A percentile compares a stretch with the other conserved stretches of the same genome.
Conservation (phyloP, 768 basidiomycete genomes). For the Amanita fuliginea region DNA sequence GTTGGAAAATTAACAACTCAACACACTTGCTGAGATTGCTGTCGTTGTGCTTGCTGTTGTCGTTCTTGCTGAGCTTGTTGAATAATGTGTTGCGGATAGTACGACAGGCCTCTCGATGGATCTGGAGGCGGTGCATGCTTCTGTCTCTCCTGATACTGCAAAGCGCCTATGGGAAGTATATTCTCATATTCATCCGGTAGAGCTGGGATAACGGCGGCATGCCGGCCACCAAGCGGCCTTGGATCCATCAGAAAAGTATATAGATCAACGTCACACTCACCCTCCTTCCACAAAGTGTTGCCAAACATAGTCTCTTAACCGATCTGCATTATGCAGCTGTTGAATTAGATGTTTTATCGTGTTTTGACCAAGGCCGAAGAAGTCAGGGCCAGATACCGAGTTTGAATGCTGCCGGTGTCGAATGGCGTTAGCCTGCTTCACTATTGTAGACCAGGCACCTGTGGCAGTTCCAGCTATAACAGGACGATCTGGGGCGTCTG, state of each 20-base stretch:
- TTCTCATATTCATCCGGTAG: conserved; percentile 64
- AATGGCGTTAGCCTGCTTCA: conserved; percentile 72
- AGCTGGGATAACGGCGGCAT: conserved; percentile 74
- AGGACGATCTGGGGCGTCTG: conserved; percentile 58
- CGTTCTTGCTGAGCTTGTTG: conserved; percentile 26
- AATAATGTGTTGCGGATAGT: conserved; percentile 41
- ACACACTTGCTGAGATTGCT: conserved; percentile 14
- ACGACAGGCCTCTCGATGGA: conserved; percentile 25
- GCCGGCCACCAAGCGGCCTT: conserved; percentile 70
- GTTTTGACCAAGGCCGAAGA: conserved; percentile 80
- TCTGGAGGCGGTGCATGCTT: conserved; percentile 19
- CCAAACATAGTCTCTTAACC: conserved; percentile 75
- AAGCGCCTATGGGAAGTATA: conserved; percentile 32
- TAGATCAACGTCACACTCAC: conserved; percentile 32
- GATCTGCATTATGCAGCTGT: conserved; percentile 63
- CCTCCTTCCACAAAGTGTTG: conserved; percentile 81
- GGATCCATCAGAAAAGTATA: conserved; percentile 3
- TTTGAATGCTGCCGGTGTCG: conserved; percentile 78
- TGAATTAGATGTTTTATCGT: conserved; percentile 89
- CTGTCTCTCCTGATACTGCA: conserved; percentile 30
- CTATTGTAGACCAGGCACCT: conserved; percentile 78
- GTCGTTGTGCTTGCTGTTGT: conserved; percentile 13
- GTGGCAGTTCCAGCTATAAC: conserved; percentile 83
- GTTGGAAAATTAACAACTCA: conserved; percentile 10
- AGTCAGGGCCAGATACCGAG: conserved; percentile 82